phyloP scores from a whole-genome alignment of 345 rosid species.

The Aurinia saxatilis region DNA sequence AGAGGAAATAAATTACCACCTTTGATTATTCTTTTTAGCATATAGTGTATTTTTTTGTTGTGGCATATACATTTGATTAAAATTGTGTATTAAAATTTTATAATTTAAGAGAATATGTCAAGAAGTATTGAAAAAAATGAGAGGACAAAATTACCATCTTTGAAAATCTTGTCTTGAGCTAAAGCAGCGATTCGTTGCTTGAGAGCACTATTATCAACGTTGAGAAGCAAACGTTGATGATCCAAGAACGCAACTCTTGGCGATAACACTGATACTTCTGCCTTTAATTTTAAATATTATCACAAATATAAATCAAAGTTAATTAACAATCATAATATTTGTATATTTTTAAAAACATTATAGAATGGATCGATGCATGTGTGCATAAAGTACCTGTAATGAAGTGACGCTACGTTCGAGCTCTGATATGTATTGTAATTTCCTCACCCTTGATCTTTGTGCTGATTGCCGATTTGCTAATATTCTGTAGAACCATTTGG shows the following conservation, averaged over 20 bases:
- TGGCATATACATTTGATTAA: too few relatives aligned
- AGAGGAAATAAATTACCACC: too few relatives aligned
- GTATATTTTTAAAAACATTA: not conserved
- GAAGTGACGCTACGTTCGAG: conserved; percentile 85
- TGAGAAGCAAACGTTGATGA: conserved; percentile 81
- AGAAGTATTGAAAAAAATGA: not conserved
- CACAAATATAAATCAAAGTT: not conserved
- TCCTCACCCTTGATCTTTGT: conserved; percentile 87
- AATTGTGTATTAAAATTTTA: not conserved
- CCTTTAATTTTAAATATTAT: conserved; percentile 38
- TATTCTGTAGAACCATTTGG: conserved; percentile 39
- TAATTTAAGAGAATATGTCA: not conserved
- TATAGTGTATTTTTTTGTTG: too few relatives aligned
- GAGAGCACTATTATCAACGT: conserved; percentile 73
- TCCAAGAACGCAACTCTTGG: conserved; percentile 81
- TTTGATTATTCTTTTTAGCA: too few relatives aligned
- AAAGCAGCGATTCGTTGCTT: conserved; percentile 95
- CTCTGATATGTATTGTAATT: conserved; percentile 85
- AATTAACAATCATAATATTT: not conserved
- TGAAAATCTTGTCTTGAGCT: conserved; percentile 87
- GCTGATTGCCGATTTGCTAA: conserved; percentile 94
- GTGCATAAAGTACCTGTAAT: conserved; percentile 44
- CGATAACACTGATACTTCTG: conserved; percentile 82
- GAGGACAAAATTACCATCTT: conserved; percentile 53
- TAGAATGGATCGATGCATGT: not conserved